Base-by-base conservation (phyloP, 2,329 filamentous ascomycete species). In the Neofusicoccum umdonicola region DNA sequence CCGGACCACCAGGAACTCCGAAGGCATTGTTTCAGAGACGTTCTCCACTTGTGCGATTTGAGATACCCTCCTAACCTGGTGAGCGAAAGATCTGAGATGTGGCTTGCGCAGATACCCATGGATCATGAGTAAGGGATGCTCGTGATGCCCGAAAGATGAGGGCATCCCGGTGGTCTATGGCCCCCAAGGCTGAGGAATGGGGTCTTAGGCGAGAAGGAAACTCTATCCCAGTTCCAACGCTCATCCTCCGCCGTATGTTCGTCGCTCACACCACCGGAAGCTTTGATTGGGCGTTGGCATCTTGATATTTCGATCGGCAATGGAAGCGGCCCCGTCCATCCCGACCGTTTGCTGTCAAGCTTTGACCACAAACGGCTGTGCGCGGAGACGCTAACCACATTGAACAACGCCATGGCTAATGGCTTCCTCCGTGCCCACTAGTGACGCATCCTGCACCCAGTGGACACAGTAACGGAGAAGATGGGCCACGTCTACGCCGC, bases 341-440 rank as follows among this genome's bases (percentile, higher is more conserved):
- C 54, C 15, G 41, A 45, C 27, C 52, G 37, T 56, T 56, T 56
- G 22, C 52, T 56, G 52, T 41, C 52, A 56, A 56, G 52, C 52
- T 56, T 56, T 56, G 52, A 56, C 34, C 52, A 42, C 9, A 42
- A 41, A 42, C 35, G 19, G 17, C 17, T 22, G 37, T 12, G 17
- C 19, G 52, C 35, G 52, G 37, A 51, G 48, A 9, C 17, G 27
- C 48, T 41, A 56, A 27, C 52, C 52, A 37, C 5, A 56, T 31
- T 2, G 37, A 56, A 15, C 17, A 8, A 7, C 13, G 37, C 35
- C 35, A 7, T 11, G 27, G 27, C 27, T 31, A 31, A 31, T 31
- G 27, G 5, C 7, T 22, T 42, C 4, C 19, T 42, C 48, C 22
- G 48, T 51, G 27, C 27, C 48, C 48, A 51, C 48, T 51, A 5